Base-by-base conservation (phyloP, 495 filamentous ascomycete species). In the Aspergillus coremiiformis region DNA sequence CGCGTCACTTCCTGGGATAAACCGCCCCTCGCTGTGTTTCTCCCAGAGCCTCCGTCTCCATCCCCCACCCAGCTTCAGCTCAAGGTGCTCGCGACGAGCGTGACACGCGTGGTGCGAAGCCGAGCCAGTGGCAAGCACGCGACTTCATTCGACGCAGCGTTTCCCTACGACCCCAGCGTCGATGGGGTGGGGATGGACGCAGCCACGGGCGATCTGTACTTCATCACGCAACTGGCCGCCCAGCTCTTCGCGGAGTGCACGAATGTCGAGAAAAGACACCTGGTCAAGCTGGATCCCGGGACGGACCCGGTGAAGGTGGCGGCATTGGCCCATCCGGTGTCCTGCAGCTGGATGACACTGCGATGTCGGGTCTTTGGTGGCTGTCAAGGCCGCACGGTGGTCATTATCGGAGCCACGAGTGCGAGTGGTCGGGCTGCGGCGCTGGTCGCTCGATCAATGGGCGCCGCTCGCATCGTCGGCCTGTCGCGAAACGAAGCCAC, bases 311-410 rank as follows among this genome's bases (percentile, higher is more conserved):
- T 54, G 20, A 43, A 8, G 12, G 35, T 54, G n/a, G 52, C 52
- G 1, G 52, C 21, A 8, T 44, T 54, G 1, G 52, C 35, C 14
- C 48, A 54, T 20, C 44, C 44, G 5, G 35, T 43, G 7, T 43
- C 52, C n/a, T 48, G 52, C 23, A 48, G 44, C 22, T 54, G 52
- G 52, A 49, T 54, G 37, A 44, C 52, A 11, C 33, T 54, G n/a
- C 30, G 23, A 3, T 29, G 44, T 3, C 37, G 44, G 7, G 44
- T 26, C 15, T 35, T 35, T 22, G 49, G 49, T 1, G 49, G 49
- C 30, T 52, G 49, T 19, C 2, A 20, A 1, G 49, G 49, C 12
- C 49, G 49, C 17, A 52, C 49, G 8, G 49, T 52, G 2, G 39
- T 35, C 9, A 52, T 52, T 24, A 11, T 52, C 11, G 49, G 49